Conservation (phyloP, 2,329 filamentous ascomycete genomes). For the Chaetomiaceae sp. region DNA sequence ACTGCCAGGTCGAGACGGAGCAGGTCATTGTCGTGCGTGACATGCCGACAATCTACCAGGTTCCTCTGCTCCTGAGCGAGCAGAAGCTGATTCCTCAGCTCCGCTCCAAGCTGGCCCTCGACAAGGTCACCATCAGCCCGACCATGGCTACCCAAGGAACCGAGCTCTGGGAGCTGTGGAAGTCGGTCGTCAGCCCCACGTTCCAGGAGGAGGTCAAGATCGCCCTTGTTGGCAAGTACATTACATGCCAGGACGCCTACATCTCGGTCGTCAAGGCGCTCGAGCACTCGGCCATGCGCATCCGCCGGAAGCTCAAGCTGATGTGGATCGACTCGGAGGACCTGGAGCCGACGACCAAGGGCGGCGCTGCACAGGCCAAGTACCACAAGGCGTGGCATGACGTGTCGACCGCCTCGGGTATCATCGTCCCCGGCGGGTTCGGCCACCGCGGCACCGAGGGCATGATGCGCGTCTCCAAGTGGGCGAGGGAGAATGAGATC, state of each 20-base stretch:
- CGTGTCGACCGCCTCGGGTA: constrained; percentile 63
- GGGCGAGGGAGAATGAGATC: constrained; percentile 74
- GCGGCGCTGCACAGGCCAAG: constrained; percentile 56
- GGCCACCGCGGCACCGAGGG: constrained; percentile 78
- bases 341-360: constrained; percentile 63
- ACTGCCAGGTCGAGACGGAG: constrained; percentile 79
- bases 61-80: constrained; percentile 83
- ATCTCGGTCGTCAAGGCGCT: constrained; percentile 72
- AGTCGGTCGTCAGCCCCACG: constrained; percentile 61
- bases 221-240: constrained; percentile 90
- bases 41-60: constrained; percentile 87
- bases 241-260: constrained; percentile 78
- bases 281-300: constrained; percentile 88
- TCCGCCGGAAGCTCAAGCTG: constrained; percentile 71
- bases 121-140: constrained; percentile 48
- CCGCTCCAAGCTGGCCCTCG: constrained; percentile 59
- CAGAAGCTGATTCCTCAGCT: constrained; percentile 71
- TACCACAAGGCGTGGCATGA: constrained; percentile 85
- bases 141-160: constrained; percentile 57
- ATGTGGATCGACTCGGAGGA: constrained; percentile 81
- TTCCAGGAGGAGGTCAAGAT: constrained; percentile 70
- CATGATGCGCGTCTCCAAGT: constrained; percentile 84
- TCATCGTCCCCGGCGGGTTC: constrained; percentile 72
- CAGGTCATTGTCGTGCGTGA: constrained; percentile 89
- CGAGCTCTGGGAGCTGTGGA: constrained; percentile 74